Conservation (phyloP, 768 basidiomycete species). For the Tricholoma hemisulphureum region DNA sequence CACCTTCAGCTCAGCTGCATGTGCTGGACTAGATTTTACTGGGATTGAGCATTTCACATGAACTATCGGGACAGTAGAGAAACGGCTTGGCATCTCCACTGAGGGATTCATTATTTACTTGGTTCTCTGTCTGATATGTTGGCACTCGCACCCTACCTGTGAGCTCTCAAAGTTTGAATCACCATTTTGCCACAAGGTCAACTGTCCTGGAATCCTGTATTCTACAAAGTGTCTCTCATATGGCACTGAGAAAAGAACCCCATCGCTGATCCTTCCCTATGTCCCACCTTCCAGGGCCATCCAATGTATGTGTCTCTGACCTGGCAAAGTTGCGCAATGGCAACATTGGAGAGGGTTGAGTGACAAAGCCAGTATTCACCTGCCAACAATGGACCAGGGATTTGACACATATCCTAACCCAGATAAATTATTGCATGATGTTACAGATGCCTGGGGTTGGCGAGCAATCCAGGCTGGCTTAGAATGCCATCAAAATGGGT, state of each 20-base stretch:
- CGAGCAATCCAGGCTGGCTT: not conserved
- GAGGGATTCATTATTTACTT: too few species aligned
- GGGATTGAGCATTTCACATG: not conserved
- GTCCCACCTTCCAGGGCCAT: not conserved
- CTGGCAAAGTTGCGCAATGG: not conserved
- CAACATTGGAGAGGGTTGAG: not conserved
- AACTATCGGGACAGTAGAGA: not conserved
- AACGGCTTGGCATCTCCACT: not conserved
- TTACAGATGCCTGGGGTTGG: not conserved
- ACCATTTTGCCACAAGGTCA: too few species aligned
- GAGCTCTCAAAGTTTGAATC: too few species aligned
- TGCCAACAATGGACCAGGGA: not conserved
- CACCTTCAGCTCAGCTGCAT: too few species aligned
- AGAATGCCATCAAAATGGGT: not conserved
- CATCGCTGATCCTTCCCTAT: not conserved
- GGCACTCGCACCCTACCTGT: too few species aligned
- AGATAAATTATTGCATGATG: not conserved
- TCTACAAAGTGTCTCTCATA: too few species aligned
- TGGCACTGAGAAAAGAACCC: not conserved
- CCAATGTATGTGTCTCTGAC: not conserved
- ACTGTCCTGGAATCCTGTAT: not conserved
- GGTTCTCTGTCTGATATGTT: not conserved
- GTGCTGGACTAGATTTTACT: not conserved
- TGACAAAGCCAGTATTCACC: not conserved
- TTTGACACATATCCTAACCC: not conserved